Evolutionary conservation across 257 asterid species (phyloP), one percentile per base, ranked within the genome.

Genomic region (Scutellaria galericulata): DNA sequence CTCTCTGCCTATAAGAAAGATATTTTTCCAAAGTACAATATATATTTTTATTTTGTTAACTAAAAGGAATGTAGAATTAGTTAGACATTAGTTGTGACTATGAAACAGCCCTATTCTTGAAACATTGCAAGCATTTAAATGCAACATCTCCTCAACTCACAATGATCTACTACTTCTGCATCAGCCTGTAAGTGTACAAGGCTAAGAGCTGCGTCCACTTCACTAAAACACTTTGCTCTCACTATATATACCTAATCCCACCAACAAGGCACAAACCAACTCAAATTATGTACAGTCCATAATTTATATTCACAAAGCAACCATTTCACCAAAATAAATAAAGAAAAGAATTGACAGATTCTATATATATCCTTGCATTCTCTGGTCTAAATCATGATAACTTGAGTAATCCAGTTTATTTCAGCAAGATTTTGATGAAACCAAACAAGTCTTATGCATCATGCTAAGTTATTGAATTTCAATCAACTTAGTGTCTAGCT

Each of bases 131-230:
- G 37, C 37, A 31, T 31, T 31, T 31, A 31, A 31, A 31, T 31
- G 37, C 37, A 2, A 31, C 3, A 31, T 31, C 37, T 1, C 37
- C 5, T 31, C 37, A 31, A 31, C 70, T 58, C 18, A 73, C 83
- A 57, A 12, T 61, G 39, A 9, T 66, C 56, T 51, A 7, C 66
- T 45, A 35, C 14, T 40, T 46, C 59, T 53, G 75, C 71, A 4
- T 63, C 71, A 22, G 78, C 71, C 48, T 74, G 79, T 71, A 84
- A 71, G n/a, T 68, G 83, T 58, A 84, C 39, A 68, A 84, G 84
- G 80, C 82, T 78, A 51, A 84, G 81, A 12, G 88, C 88, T 0
- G 89, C 89, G 9, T 85, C 87, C 59, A 78, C 85, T 75, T 77
- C 82, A 40, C 80, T 75, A 56, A 82, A 80, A 60, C 60, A 47